Evolutionary conservation across 768 basidiomycete genomes (phyloP).

Genomic region (Pisolithus tinctorius): DNA sequence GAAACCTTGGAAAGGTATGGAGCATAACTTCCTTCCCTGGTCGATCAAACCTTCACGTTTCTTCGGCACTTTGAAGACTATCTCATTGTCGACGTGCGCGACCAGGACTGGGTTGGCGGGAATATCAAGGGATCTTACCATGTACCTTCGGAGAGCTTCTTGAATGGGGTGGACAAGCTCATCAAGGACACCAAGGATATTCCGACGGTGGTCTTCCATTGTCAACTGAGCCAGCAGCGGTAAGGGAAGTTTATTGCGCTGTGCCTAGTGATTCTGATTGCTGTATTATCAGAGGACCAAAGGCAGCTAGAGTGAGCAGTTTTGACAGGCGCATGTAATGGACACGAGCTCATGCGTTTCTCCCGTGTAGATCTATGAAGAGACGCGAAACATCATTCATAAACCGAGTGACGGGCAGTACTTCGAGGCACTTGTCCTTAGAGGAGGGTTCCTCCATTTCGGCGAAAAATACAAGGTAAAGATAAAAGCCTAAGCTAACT

Average conservation of each 20-base stretch:
- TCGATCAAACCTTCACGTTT: background rate
- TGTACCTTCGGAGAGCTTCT: conserved; percentile 56
- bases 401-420: conserved; percentile 35
- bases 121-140: conserved; percentile 65
- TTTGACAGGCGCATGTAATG: background rate
- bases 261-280: background rate
- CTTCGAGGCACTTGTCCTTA: conserved; percentile 59
- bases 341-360: conserved; percentile 4
- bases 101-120: conserved; percentile 72
- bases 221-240: conserved; percentile 71
- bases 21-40: background rate
- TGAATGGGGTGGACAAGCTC: conserved; percentile 48
- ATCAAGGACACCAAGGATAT: conserved; percentile 56
- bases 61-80: conserved; percentile 41
- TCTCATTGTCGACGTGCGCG: conserved; percentile 78
- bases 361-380: conserved; percentile 54
- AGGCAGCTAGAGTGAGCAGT: conserved; percentile 59
- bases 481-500: background rate
- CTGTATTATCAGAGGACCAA: conserved; percentile 52
- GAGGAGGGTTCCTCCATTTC: conserved; percentile 68
- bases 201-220: conserved; percentile 69
- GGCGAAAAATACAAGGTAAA: conserved; percentile 60
- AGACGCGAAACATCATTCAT: conserved; percentile 45
- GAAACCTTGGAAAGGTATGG: conserved; percentile 36
- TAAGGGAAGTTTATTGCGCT: conserved; percentile 28